These are phyloP conservation scores for Epichloe elymi DNA, from an alignment of 2,329 filamentous ascomycete species.

Conservation along the genomic window DNA sequence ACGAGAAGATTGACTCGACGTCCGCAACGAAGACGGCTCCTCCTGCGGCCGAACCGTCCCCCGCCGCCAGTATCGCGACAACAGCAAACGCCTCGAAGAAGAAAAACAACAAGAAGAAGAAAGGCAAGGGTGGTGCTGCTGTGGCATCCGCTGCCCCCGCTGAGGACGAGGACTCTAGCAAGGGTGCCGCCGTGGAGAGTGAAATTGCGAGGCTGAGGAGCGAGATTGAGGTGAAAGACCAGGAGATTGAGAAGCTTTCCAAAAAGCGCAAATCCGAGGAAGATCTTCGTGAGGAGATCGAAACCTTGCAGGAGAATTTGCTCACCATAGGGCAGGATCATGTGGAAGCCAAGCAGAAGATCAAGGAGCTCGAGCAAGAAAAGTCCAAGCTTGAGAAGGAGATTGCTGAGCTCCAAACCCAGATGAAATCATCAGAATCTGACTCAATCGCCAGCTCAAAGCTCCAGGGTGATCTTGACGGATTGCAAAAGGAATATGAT, in stretches of 20 bases:
- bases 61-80: slow-evolving; percentile 10
- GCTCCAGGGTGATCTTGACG: slow-evolving; percentile 47
- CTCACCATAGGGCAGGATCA: slow-evolving; percentile 70
- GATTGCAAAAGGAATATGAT: slow-evolving; percentile 42
- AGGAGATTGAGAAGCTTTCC: slow-evolving; percentile 57
- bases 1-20: slow-evolving; percentile 27
- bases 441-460: slow-evolving; percentile 34
- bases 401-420: slow-evolving; percentile 56
- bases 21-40: slow-evolving; percentile 10
- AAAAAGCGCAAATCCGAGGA: slow-evolving; percentile 63
- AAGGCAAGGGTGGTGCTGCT: slow-evolving; percentile 58
- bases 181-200: slow-evolving; percentile 27
- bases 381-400: slow-evolving; percentile 49
- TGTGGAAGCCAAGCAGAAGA: slow-evolving; percentile 67
- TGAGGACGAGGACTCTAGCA: slow-evolving; percentile 20
- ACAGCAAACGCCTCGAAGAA: slow-evolving; percentile 23
- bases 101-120: slow-evolving; percentile 87
- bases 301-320: slow-evolving; percentile 68
- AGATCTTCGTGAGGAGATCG: slow-evolving; percentile 72
- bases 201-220: slow-evolving; percentile 38
- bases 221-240: slow-evolving; percentile 51
- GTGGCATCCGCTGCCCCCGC: slow-evolving; percentile 18
- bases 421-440: slow-evolving; percentile 36
- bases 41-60: slow-evolving; percentile 12
- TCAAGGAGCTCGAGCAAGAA: slow-evolving; percentile 56